Conservation (phyloP, 2,329 filamentous ascomycete species). For the Diplodia mutila region DNA sequence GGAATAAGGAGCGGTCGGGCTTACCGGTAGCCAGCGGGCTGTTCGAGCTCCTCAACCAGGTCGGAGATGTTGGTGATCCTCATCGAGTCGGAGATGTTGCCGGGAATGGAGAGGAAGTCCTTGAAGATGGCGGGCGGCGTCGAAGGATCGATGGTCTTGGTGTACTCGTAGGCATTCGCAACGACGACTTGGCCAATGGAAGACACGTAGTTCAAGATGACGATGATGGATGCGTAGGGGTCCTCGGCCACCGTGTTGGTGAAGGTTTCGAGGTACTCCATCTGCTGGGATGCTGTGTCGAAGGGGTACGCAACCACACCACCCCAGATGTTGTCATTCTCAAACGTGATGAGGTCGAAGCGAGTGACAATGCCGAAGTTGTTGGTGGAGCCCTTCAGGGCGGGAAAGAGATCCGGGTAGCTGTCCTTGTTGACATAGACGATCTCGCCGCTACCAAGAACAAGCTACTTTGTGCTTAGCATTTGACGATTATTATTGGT, state of each 20-base stretch:
- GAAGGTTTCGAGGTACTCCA: slow-evolving; percentile 31
- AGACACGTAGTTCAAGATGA: slow-evolving; percentile 30
- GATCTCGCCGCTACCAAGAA: slow-evolving; percentile 12
- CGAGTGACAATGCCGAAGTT: slow-evolving; percentile 46
- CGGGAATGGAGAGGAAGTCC: slow-evolving; percentile 34
- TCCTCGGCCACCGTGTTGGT: slow-evolving; percentile 31
- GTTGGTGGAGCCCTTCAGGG: slow-evolving; percentile 42
- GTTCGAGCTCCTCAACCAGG: slow-evolving; percentile 32
- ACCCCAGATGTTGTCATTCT: slow-evolving; percentile 38
- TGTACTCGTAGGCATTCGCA: slow-evolving; percentile 34
- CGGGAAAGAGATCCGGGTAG: slow-evolving; percentile 40
- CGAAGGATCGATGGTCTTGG: slow-evolving; percentile 28
- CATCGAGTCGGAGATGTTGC: slow-evolving; percentile 34
- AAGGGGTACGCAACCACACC: slow-evolving; percentile 40
- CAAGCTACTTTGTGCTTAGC: background rate
- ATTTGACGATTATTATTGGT: too few relatives aligned
- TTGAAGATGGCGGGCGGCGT: slow-evolving; percentile 31
- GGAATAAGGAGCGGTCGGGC: slow-evolving; percentile 27
- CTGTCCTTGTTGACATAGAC: slow-evolving; percentile 12
- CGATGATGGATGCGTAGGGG: slow-evolving; percentile 32
- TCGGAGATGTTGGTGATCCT: slow-evolving; percentile 34
- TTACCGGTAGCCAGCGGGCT: slow-evolving; percentile 13
- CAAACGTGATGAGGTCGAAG: slow-evolving; percentile 32
- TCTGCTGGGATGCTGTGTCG: slow-evolving; percentile 30
- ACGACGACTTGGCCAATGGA: slow-evolving; percentile 33